Base-by-base conservation (phyloP, 2,329 filamentous ascomycete species). In the Fusarium vanettenii region DNA sequence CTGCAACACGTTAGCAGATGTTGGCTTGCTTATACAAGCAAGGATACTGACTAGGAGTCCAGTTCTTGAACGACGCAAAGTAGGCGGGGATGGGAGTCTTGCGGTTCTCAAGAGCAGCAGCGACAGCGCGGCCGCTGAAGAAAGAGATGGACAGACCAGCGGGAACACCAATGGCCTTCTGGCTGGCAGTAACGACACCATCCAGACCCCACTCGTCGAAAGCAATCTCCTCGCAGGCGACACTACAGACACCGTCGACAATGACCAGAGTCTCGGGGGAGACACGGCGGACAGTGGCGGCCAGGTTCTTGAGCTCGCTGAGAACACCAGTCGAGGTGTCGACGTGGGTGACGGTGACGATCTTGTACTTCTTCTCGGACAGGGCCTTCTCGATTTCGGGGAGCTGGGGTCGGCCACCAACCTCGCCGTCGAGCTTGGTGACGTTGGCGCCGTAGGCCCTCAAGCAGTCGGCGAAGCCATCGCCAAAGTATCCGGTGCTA, bases 61-160 rank as follows among this genome's bases (percentile, higher is more conserved):
- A 99, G 86, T 98, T 98, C 89, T 95, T 95, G 88, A 98, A 94
- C 14, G 94, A 97, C 65, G 94, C 95, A 84, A 98, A 99, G 89
- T 98, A 99, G 25, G 95, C 94, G 22, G 91, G 89, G 2, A 95
- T 94, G 14, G 93, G 93, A 13, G 91, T 92, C 87, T 96, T 96
- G 82, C 97, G 91, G 79, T 88, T 89, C 84, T 96, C 91, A 84
- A 97, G 93, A 13, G 72, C 72, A 33, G 87, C 87, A 80, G 97
- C 89, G 78, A 99, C 94, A 50, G 97, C 96, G 74, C 94, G 92
- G 70, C 93, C 94, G 80, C 95, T 98, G 80, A 94, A 94, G 92
- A 98, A 97, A 76, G 97, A 91, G 81, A 99, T 98, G 79, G 93
- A 97, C 73, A 99, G 89, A 76, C 97, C 97, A 35, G 97, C 97